These are phyloP conservation scores for Arthrobotrys entomopaga DNA, from an alignment of 2,329 filamentous ascomycete genomes.

Conservation along the genomic window DNA sequence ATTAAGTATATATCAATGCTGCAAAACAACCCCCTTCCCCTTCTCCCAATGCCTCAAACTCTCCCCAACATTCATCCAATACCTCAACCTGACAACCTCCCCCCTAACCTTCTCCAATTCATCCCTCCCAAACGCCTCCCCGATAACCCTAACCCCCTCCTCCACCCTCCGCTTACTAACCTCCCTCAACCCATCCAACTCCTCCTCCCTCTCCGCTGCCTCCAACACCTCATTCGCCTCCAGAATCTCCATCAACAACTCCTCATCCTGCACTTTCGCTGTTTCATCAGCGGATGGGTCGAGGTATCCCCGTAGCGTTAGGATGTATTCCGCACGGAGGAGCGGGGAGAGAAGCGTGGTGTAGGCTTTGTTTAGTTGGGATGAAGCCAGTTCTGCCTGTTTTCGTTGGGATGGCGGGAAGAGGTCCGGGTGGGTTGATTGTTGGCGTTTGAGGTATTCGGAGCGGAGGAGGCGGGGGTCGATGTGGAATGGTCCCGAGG, in stretches of 20 bases:
- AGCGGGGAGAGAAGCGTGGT: conserved; percentile 82
- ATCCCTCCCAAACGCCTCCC: conserved; percentile 72
- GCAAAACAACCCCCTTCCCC: conserved; percentile 71
- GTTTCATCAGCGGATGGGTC: conserved; percentile 84
- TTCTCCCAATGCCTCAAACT: conserved; percentile 81
- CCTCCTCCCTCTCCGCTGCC: conserved; percentile 74
- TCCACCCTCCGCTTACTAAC: conserved; percentile 76
- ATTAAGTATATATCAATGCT: conserved; percentile 63
- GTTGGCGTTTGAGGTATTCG: conserved; percentile 88
- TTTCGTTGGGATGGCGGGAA: conserved; percentile 66
- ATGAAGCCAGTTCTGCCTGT: conserved; percentile 79
- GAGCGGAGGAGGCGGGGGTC: conserved; percentile 75
- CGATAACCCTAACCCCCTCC: conserved; percentile 72
- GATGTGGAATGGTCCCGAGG: conserved; percentile 78
- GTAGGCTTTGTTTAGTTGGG: conserved; percentile 91
- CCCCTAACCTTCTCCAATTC: conserved; percentile 73
- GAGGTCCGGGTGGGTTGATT: conserved; percentile 78
- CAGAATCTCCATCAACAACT: conserved; percentile 80
- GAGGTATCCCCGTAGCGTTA: conserved; percentile 72
- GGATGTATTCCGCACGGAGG: conserved; percentile 85
- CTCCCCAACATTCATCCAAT: conserved; percentile 89
- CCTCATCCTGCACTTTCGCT: conserved; percentile 73
- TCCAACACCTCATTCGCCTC: conserved; percentile 82
- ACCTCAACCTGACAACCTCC: conserved; percentile 81
- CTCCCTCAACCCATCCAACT: conserved; percentile 69